Conservation (phyloP, 768 basidiomycete species). For the Russula earlei region DNA sequence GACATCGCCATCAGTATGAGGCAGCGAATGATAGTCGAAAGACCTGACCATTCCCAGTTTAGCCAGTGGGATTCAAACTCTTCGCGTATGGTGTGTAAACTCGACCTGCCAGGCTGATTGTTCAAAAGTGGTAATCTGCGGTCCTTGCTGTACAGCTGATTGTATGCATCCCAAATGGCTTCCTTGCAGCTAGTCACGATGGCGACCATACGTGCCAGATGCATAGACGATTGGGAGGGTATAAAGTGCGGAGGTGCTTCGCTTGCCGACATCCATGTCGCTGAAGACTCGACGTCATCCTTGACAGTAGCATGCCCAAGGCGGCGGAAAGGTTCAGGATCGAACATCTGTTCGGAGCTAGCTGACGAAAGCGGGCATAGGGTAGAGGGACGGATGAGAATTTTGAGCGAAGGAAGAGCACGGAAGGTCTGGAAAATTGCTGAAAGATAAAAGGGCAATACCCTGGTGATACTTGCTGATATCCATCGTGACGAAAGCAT, state of each 20-base stretch:
- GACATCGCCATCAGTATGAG: background rate
- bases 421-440: slow-evolving; percentile 15
- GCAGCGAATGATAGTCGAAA: background rate
- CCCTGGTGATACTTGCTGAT: slow-evolving; percentile 13
- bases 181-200: slow-evolving; percentile 58
- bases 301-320: slow-evolving; percentile 14
- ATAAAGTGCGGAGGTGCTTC: slow-evolving; percentile 26
- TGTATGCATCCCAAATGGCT: slow-evolving; percentile 57
- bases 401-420: slow-evolving; percentile 17
- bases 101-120: background rate
- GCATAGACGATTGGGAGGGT: slow-evolving; percentile 48
- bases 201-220: slow-evolving; percentile 50
- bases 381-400: slow-evolving; percentile 3
- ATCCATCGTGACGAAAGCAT: slow-evolving; percentile 18
- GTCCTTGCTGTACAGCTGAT: slow-evolving; percentile 33
- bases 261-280: slow-evolving; percentile 2
- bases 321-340: slow-evolving; percentile 17
- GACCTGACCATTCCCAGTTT: slow-evolving; percentile 54
- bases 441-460: slow-evolving; percentile 18
- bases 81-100: slow-evolving; percentile 35
- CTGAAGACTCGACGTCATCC: slow-evolving; percentile 1
- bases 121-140: slow-evolving; percentile 29
- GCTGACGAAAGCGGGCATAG: background rate
- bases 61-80: slow-evolving; percentile 60
- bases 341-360: slow-evolving; percentile 1